Evolutionary conservation across 2,329 filamentous ascomycete genomes (phyloP).

Genomic region (Fusarium hostae): DNA sequence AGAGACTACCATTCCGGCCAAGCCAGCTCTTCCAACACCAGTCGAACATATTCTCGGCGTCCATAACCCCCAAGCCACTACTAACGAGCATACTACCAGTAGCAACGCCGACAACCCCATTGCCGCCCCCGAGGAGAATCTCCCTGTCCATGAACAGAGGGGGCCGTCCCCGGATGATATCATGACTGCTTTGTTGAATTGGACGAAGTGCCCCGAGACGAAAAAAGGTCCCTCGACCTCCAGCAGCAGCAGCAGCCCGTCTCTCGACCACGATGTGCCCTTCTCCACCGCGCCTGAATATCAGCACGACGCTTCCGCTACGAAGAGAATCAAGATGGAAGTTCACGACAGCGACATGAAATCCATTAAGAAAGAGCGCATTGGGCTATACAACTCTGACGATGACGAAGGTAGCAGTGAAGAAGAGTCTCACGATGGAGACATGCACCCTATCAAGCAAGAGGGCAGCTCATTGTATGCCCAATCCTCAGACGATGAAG

Average conservation of each 20-base stretch:
- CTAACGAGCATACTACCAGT: background rate
- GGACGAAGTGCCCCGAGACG: background rate
- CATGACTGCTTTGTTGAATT: background rate
- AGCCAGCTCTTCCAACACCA: background rate
- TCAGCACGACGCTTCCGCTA: background rate
- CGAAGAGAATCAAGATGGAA: slow-evolving; percentile 12
- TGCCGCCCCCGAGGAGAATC: background rate
- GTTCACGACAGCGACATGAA: background rate
- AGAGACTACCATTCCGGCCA: background rate
- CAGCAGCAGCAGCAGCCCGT: background rate
- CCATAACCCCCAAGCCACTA: background rate
- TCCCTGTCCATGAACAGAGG: background rate
- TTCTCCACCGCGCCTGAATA: slow-evolving; percentile 15
- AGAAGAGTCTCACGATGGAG: background rate
- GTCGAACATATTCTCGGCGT: background rate
- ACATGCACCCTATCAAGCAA: background rate
- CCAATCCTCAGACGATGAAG: background rate
- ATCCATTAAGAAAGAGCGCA: slow-evolving; percentile 9
- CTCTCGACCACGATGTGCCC: background rate
- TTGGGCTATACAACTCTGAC: background rate
- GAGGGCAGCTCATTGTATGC: background rate
- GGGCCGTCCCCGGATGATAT: background rate
- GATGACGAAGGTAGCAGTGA: background rate
- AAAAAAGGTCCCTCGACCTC: background rate
- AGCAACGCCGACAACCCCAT: background rate